phyloP scores from a whole-genome alignment of 1,284 basidiomycete species.

The Fomitopsis palustris region DNA sequence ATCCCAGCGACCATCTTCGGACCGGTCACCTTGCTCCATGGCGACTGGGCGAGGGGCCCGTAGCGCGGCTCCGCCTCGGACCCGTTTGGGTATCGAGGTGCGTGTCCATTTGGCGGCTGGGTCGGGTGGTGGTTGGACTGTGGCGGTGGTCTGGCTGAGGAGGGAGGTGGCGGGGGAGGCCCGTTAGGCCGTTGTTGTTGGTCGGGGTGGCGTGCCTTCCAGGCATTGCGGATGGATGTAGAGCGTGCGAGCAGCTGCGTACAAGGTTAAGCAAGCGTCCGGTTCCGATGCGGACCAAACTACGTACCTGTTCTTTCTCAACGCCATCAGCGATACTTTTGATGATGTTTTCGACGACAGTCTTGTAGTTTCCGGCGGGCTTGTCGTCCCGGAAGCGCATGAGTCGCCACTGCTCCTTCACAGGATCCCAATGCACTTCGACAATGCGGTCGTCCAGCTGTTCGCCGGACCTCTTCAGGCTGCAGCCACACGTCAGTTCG shows the following conservation, averaged over 20 bases:
- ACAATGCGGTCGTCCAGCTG: constrained; percentile 93
- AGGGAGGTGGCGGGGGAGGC: constrained; percentile 2
- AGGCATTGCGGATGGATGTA: constrained; percentile 57
- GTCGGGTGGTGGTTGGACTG: constrained; percentile 16
- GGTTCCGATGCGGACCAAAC: constrained; percentile 28
- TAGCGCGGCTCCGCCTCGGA: constrained; percentile 47
- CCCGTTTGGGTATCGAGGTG: neutral
- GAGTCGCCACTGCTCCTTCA: constrained; percentile 73
- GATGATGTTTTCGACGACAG: constrained; percentile 82
- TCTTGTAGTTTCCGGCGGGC: constrained; percentile 81
- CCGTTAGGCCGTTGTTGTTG: constrained; percentile 1
- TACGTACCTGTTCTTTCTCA: constrained; percentile 69
- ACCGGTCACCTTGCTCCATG: constrained; percentile 71
- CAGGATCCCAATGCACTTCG: constrained; percentile 87
- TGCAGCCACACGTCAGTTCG: constrained; percentile 28
- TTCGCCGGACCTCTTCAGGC: constrained; percentile 82
- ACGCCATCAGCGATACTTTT: constrained; percentile 89
- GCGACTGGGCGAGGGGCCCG: constrained; percentile 58
- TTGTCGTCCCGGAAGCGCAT: constrained; percentile 94
- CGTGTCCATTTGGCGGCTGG: constrained; percentile 10
- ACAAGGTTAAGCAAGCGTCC: neutral
- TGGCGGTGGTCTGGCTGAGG: neutral
- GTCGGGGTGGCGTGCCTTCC: constrained; percentile 54
- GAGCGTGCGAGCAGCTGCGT: constrained; percentile 60
- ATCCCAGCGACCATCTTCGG: constrained; percentile 59